Evolutionary conservation across 2,329 filamentous ascomycete genomes (phyloP), one percentile per base, ranked within the genome.

Genomic region (Fusarium sp.): DNA sequence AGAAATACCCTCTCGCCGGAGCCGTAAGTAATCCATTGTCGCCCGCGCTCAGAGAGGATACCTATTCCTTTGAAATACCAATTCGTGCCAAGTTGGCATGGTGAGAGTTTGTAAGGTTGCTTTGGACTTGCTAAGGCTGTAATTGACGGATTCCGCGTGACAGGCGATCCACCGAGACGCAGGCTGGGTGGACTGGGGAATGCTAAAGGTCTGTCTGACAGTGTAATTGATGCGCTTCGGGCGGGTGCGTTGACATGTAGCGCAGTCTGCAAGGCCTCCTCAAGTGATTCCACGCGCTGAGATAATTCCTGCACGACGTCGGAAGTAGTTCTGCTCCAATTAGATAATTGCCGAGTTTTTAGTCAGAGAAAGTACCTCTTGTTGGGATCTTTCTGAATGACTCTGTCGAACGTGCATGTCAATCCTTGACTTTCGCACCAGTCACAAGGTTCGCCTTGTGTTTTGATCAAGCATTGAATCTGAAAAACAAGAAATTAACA

Each of bases 401-500:
- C 64, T 55, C 71, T 61, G n/a, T 73, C 65, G 52, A 74, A 74
- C 8, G 72, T 74, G 34, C 72, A 74, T 9, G 65, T 45, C 20
- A 73, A 46, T 43, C 56, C 58, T 22, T 74, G 72, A 24, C 67
- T 70, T 32, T 58, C 62, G 16, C 72, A 74, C 72, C 72, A 74
- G 52, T 74, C 69, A 43, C 72, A 74, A 12, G 72, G 59, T 43
- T 58, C 63, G 20, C 59, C 54, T 4, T 52, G 62, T 6, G 58
- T 66, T 12, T 65, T 59, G 43, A 73, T 69, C 29, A 65, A 52
- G 38, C 72, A 74, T 65, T 74, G 72, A 30, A 74, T 74, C 72
- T 74, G 13, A 10, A 10, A 41, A 41, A 29, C 15, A 11, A 38
- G 12, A 20, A 8, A 16, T 61, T 41, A 43, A 20, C 24, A 22